phyloP scores from a whole-genome alignment of 179 eudicot genomes.

The Silene vulgaris region DNA sequence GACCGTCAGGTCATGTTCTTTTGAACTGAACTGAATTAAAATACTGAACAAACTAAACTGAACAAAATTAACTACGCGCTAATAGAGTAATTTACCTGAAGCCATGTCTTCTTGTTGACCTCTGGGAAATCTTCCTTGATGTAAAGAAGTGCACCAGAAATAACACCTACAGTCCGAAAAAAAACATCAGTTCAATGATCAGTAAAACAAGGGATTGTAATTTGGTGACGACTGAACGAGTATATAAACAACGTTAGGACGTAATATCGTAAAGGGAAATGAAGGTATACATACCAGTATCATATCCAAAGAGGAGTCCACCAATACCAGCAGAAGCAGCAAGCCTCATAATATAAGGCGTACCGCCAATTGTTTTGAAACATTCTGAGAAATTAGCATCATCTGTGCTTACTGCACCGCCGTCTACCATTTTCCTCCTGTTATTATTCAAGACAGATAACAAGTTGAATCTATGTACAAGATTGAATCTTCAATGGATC shows the following conservation, averaged over 20 bases:
- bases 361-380: slow-evolving; percentile 43
- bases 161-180: slow-evolving; percentile 41
- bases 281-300: slow-evolving; percentile 46
- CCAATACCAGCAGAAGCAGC: slow-evolving; percentile 84
- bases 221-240: background rate
- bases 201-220: background rate
- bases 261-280: background rate
- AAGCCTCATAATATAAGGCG: slow-evolving; percentile 68
- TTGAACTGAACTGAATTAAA: too few relatives aligned
- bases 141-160: slow-evolving; percentile 65
- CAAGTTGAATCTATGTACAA: background rate
- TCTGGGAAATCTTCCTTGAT: slow-evolving; percentile 53
- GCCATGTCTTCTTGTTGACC: slow-evolving; percentile 51
- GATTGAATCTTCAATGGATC: background rate
- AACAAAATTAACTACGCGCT: background rate
- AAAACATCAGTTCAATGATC: background rate
- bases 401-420: slow-evolving; percentile 39
- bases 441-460: background rate
- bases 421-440: slow-evolving; percentile 48
- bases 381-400: slow-evolving; percentile 65
- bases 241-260: background rate
- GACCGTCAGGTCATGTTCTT: background rate
- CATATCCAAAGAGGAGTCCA: slow-evolving; percentile 81
- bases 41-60: background rate
- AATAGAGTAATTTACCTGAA: slow-evolving; percentile 34